Evolutionary conservation across 2,329 filamentous ascomycete species (phyloP).

Genomic region (Diaporthe humulicola): DNA sequence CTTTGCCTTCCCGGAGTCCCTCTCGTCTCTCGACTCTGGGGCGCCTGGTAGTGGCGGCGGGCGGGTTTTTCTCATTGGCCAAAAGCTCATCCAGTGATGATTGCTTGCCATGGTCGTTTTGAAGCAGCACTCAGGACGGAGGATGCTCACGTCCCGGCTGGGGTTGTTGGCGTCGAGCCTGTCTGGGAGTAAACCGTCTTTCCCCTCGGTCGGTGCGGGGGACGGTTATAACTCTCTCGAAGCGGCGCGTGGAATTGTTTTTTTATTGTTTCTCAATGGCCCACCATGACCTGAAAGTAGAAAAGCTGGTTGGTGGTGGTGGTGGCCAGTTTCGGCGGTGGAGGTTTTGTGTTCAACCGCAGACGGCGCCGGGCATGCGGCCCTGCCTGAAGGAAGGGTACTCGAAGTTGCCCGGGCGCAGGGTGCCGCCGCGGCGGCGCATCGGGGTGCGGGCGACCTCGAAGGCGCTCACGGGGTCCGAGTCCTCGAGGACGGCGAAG

Average conservation of each 20-base stretch:
- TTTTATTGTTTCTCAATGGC: not conserved
- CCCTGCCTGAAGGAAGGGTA: slow-evolving; percentile 23
- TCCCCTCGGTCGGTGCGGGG: not conserved
- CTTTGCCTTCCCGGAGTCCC: not conserved
- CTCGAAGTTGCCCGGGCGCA: slow-evolving; percentile 29
- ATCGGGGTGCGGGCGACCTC: slow-evolving; percentile 28
- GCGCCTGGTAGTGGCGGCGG: not conserved
- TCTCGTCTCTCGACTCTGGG: not conserved
- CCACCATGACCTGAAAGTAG: no score
- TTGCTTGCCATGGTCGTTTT: not conserved
- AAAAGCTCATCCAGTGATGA: slow-evolving; percentile 15
- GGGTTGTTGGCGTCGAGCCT: not conserved
- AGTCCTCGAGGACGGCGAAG: slow-evolving; percentile 27
- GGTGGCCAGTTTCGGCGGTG: not conserved
- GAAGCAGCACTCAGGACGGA: slow-evolving; percentile 19
- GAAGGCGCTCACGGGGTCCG: slow-evolving; percentile 23
- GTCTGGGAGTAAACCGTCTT: no score
- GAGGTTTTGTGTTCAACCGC: slow-evolving; percentile 2
- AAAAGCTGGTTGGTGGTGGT: not conserved
- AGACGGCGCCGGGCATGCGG: slow-evolving; percentile 18
- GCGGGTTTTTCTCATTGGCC: slow-evolving; percentile 13
- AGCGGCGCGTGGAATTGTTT: not conserved
- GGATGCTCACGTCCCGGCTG: slow-evolving; percentile 26
- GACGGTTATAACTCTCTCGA: not conserved
- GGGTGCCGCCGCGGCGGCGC: slow-evolving; percentile 29